Evolutionary conservation across 2,329 filamentous ascomycete genomes (phyloP).

Genomic region (Calonectria naviculata): DNA sequence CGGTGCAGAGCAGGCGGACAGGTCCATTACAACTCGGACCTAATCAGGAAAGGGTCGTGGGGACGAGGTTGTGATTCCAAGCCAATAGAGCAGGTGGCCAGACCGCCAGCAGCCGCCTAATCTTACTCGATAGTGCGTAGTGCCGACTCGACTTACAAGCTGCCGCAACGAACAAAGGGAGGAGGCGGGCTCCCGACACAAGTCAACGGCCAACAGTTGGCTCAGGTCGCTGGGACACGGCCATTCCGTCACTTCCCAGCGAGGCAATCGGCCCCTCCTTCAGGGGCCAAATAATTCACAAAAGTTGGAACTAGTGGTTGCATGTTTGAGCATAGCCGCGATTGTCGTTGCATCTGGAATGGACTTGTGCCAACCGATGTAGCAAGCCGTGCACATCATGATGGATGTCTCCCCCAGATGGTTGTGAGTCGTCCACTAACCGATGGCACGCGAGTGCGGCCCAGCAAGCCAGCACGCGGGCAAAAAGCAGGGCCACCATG

Average conservation of each 20-base stretch:
- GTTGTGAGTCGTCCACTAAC: not conserved
- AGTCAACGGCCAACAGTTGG: constrained; percentile 2
- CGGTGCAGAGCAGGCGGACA: not conserved
- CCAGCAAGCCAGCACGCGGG: constrained; percentile 7
- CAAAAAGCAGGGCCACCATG: not conserved
- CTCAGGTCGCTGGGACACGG: constrained; percentile 5
- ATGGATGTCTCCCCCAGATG: not conserved
- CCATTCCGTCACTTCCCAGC: not conserved
- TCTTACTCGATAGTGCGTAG: constrained; percentile 13
- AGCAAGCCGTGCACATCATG: not conserved
- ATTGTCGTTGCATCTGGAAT: constrained; percentile 14
- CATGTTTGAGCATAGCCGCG: constrained; percentile 2
- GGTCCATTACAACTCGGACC: constrained; percentile 6
- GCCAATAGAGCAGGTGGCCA: constrained; percentile 10
- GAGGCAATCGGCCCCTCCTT: constrained; percentile 4
- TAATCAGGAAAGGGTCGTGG: constrained; percentile 5
- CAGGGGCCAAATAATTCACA: not conserved
- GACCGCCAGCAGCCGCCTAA: constrained; percentile 17
- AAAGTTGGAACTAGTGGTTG: not conserved
- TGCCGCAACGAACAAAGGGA: not conserved
- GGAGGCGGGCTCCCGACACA: not conserved
- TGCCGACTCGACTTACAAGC: constrained; percentile 3
- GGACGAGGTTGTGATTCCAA: not conserved
- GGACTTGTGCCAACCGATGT: not conserved
- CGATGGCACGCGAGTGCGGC: constrained; percentile 17